A percentile compares a stretch with the other conserved stretches of the same genome.
Evolutionary conservation across 208 protist genomes (phyloP).

Genomic region (Trypanosoma melophagium): DNA sequence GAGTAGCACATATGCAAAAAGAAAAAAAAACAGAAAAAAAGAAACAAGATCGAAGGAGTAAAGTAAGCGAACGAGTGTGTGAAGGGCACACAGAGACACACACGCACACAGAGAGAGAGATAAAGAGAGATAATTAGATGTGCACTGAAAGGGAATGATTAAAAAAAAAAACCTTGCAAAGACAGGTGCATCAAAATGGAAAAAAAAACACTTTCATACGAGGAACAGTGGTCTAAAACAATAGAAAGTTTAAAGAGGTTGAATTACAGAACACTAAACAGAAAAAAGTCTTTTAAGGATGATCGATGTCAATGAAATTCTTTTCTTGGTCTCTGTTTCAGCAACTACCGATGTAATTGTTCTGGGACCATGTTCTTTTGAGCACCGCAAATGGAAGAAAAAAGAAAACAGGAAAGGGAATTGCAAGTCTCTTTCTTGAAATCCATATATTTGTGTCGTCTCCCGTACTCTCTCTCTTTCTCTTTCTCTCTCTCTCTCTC

Average conservation of each 20-base stretch:
- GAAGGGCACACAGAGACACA: background rate
- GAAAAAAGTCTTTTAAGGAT: too few species aligned
- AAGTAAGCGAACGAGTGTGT: background rate
- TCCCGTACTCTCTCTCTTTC: too few species aligned
- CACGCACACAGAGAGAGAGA: background rate
- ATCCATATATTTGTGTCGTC: too few species aligned
- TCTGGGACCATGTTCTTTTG: too few species aligned
- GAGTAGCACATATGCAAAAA: background rate
- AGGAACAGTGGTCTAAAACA: background rate
- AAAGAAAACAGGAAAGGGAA: constrained; percentile 5
- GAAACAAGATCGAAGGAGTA: background rate
- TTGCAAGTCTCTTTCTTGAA: background rate
- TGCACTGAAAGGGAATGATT: background rate
- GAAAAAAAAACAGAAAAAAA: background rate
- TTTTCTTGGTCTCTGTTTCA: constrained; percentile 8
- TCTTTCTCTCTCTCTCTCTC: too few species aligned
- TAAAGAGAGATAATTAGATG: background rate
- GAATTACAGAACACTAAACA: too few species aligned
- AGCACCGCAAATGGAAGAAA: background rate
- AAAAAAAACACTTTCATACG: constrained; percentile 5
- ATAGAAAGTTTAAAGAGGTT: too few species aligned
- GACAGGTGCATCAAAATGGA: background rate
- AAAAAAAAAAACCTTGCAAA: background rate
- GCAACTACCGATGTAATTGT: background rate
- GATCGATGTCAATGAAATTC: background rate